These are phyloP conservation scores for Nicotiana tabacum DNA, from an alignment of 257 asterid species.

Conservation along the genomic window DNA sequence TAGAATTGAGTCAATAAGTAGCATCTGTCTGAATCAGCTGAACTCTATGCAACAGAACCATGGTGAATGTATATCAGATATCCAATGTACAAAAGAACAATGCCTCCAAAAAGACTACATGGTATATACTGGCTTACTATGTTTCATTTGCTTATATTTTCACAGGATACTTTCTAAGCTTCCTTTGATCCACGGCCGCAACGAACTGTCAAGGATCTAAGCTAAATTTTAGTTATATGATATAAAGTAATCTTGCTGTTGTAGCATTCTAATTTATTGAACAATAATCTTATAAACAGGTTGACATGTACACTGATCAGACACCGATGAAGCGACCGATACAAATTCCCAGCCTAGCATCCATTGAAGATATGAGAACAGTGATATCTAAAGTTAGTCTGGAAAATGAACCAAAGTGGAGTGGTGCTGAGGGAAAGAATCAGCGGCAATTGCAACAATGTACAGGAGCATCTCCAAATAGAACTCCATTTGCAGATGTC, in stretches of 20 bases:
- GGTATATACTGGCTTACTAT: slow-evolving; percentile 29
- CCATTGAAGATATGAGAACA: slow-evolving; percentile 69
- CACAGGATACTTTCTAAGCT: neutral
- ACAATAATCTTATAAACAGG: slow-evolving; percentile 32
- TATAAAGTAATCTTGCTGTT: neutral
- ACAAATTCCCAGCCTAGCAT: slow-evolving; percentile 47
- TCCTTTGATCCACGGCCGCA: neutral
- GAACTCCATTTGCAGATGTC: slow-evolving; percentile 66
- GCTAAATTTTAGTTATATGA: neutral
- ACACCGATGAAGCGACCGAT: slow-evolving; percentile 52
- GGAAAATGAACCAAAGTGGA: slow-evolving; percentile 24
- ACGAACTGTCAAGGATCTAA: neutral
- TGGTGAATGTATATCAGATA: slow-evolving; percentile 37
- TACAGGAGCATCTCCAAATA: slow-evolving; percentile 23
- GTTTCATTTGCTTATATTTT: neutral
- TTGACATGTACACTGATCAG: slow-evolving; percentile 42
- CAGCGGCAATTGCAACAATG: slow-evolving; percentile 16
- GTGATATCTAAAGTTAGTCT: slow-evolving; percentile 18
- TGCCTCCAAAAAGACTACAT: slow-evolving; percentile 54
- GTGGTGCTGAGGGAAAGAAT: slow-evolving; percentile 29
- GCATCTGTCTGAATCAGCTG: slow-evolving; percentile 43
- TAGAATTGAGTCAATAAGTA: slow-evolving; percentile 34
- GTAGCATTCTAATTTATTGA: neutral
- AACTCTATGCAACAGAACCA: slow-evolving; percentile 34
- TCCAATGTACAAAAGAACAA: slow-evolving; percentile 47